A percentile compares a stretch with the other conserved stretches of the same genome.
Conservation (phyloP, 129 eudicot genomes). For the Centrapalus pauciflorus region DNA sequence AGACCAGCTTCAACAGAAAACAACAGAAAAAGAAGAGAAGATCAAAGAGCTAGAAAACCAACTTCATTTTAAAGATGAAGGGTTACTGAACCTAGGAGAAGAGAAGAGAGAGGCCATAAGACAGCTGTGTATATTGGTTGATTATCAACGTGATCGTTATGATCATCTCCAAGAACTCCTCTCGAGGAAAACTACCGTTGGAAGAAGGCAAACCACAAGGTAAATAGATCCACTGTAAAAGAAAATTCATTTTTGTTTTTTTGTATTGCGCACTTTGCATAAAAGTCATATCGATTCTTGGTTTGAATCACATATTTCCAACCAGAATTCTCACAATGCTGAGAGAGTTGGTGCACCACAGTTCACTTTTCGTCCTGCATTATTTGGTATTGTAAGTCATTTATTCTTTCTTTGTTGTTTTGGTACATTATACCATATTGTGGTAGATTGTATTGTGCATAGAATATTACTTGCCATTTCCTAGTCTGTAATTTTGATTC, state of each 20-base stretch:
- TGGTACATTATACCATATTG: background rate
- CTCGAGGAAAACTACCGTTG: slow-evolving; percentile 27
- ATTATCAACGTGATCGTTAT: slow-evolving; percentile 58
- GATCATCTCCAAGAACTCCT: slow-evolving; percentile 43
- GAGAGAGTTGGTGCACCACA: background rate
- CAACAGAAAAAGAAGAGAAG: slow-evolving; percentile 37
- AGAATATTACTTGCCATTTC: slow-evolving; percentile 22
- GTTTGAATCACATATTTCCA: slow-evolving; percentile 5
- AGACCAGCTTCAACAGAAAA: slow-evolving; percentile 38
- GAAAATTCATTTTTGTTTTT: background rate
- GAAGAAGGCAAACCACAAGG: slow-evolving; percentile 30
- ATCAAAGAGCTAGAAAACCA: slow-evolving; percentile 41
- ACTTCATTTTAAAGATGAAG: slow-evolving; percentile 54
- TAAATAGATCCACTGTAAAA: slow-evolving; percentile 17
- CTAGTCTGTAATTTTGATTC: slow-evolving; percentile 27
- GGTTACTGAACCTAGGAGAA: slow-evolving; percentile 51
- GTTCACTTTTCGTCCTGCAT: slow-evolving; percentile 17
- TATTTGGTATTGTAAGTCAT: slow-evolving; percentile 12
- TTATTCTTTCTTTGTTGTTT: too few species aligned
- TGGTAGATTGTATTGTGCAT: slow-evolving; percentile 15
- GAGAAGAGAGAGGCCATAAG: slow-evolving; percentile 89
- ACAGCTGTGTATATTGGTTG: slow-evolving; percentile 76
- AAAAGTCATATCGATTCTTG: slow-evolving; percentile 9
- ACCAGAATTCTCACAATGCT: too few species aligned
- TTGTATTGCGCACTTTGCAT: slow-evolving; percentile 1